Base-by-base conservation (phyloP, 2,329 filamentous ascomycete species). In the Bipolaris victoriae region DNA sequence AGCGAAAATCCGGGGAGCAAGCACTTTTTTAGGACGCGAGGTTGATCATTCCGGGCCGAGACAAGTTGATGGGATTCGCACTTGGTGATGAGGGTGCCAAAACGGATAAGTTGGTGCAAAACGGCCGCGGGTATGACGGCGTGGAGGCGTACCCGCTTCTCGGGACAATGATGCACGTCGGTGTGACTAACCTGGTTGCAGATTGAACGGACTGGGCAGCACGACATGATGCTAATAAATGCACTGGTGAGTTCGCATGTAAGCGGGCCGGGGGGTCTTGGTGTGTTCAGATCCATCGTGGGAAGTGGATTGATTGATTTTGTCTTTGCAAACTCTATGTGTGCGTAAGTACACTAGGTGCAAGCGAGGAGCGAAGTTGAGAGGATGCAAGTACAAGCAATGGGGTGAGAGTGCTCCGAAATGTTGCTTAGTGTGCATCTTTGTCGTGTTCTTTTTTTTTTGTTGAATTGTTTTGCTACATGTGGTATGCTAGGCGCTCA, bases 141-240 rank as follows among this genome's bases (percentile, higher is more conserved):
- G 52, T 57, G 48, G 40, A 60, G 39, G 57, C 49, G 60, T 69
- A 68, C 65, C 67, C 64, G 65, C 61, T 64, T 57, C 61, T 55
- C 58, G 52, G 67, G 60, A 62, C 58, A 55, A 52, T 44, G 54
- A 63, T 62, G 59, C 55, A 60, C 40, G 48, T 50, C 51, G 56
- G 39, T 50, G 58, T 67, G 61, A 63, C 64, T 66, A 65, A 62
- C 49, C 48, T 64, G 47, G 52, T n/a, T 55, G 56, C 52, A 57
- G 49, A 62, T 62, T 53, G 31, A 63, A 63, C 65, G 60, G 67
- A 69, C 70, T 74, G 71, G 73, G 72, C 71, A 74, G 72, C 71
- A 75, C 65, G 64, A 67, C 71, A 73, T 74, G 50, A 54, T 54
- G 45, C 55, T 50, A 57, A 35, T 58, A 56, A 37, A 41, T 52